Conservation (phyloP, 2,329 filamentous ascomycete species). For the Alternaria novae-zelandiae region DNA sequence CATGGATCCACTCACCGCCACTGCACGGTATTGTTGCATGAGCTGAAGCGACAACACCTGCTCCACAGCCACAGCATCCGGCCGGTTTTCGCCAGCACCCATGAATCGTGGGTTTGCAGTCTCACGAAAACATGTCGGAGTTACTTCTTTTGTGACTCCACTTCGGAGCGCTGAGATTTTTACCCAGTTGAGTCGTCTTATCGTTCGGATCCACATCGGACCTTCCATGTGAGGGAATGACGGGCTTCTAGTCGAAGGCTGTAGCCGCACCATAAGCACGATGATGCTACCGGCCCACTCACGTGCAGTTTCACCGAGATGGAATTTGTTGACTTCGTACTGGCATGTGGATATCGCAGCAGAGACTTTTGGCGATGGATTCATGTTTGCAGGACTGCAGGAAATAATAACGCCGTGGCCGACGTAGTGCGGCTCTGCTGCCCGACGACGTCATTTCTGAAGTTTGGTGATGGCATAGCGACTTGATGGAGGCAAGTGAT, state of each 20-base stretch:
- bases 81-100: conserved; percentile 14
- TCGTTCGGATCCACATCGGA: background rate
- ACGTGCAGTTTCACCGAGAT: conserved; percentile 2
- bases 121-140: conserved; percentile 9
- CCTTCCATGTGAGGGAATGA: background rate
- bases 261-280: conserved; percentile 5
- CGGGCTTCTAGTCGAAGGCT: conserved; percentile 4
- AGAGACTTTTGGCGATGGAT: conserved; percentile 7
- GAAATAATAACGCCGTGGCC: background rate
- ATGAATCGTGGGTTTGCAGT: conserved; percentile 1
- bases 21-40: conserved; percentile 3
- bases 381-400: background rate
- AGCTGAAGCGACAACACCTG: conserved; percentile 11
- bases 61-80: conserved; percentile 17
- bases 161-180: conserved; percentile 6
- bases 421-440: background rate
- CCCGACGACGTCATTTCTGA: conserved; percentile 5
- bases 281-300: conserved; percentile 10
- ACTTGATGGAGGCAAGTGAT: background rate
- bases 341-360: conserved; percentile 1
- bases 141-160: background rate
- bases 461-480: background rate
- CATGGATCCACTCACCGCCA: background rate
- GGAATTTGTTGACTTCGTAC: background rate
- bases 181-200: background rate